Conservation (phyloP, 1,284 basidiomycete species). For the Apiotrichum akiyoshidainum region DNA sequence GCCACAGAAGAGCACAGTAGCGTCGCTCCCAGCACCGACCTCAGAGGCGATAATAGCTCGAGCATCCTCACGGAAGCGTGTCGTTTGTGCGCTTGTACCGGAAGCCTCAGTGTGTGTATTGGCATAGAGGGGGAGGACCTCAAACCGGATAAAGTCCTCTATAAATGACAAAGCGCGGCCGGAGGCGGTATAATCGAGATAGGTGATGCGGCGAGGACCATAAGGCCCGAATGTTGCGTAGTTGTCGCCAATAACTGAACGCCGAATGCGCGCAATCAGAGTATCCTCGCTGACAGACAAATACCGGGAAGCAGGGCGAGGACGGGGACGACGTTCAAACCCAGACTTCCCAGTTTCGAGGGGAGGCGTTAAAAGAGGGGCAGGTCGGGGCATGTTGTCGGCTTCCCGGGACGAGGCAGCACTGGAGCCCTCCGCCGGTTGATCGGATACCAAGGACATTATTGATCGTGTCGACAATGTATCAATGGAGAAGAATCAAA, state of each 20-base stretch:
- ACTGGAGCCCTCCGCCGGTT: no score
- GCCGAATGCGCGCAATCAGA: not conserved
- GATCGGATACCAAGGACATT: no score
- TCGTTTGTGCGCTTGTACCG: conserved; percentile 8
- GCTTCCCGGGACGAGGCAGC: no score
- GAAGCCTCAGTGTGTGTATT: conserved; percentile 17
- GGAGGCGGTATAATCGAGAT: conserved; percentile 11
- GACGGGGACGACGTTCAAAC: no score
- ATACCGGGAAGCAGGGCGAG: no score
- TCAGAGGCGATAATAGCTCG: conserved; percentile 4
- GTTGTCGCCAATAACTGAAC: conserved; percentile 4
- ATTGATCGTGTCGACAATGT: no score
- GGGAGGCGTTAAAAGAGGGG: no score
- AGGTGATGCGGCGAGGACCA: conserved; percentile 6
- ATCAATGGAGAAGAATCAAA: no score
- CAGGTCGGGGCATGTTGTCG: no score
- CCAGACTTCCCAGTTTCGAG: no score
- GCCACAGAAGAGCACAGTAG: conserved; percentile 9
- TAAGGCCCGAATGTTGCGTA: not conserved
- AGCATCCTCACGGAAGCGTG: conserved; percentile 9
- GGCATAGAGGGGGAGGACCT: conserved; percentile 14
- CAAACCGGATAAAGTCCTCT: conserved; percentile 10
- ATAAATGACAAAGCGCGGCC: conserved; percentile 3
- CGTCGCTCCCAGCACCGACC: not conserved
- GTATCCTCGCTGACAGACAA: not conserved